Evolutionary conservation across 306 rosid species (phyloP).

Genomic region (Cucurbita ficifolia): DNA sequence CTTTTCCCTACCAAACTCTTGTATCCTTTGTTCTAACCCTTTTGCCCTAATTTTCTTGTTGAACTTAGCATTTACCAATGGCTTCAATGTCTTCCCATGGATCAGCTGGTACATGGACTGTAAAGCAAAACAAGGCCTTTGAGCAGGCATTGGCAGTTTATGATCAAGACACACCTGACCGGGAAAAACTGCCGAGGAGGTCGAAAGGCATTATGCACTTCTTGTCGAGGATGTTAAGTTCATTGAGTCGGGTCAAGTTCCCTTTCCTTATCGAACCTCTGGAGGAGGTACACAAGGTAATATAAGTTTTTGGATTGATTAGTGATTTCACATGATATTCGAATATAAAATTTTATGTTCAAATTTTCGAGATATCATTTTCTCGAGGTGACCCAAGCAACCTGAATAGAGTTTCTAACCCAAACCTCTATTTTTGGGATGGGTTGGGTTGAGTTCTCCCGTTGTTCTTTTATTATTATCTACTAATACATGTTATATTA

Average conservation of each 20-base stretch:
- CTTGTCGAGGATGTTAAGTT: conserved; percentile 2
- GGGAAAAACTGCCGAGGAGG: conserved; percentile 16
- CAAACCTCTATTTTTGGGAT: too few relatives aligned
- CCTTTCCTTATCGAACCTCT: not conserved
- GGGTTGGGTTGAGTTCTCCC: too few relatives aligned
- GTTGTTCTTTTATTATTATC: too few relatives aligned
- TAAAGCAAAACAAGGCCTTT: not conserved
- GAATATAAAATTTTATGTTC: not conserved
- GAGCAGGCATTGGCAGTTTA: conserved; percentile 21
- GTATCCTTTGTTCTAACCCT: not conserved
- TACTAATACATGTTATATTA: too few relatives aligned
- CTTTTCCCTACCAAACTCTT: not conserved
- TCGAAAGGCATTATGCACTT: not conserved
- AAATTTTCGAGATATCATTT: too few relatives aligned
- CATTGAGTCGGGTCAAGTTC: not conserved
- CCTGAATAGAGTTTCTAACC: too few relatives aligned
- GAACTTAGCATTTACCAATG: not conserved
- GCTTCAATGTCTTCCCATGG: conserved; percentile 2
- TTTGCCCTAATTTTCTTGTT: not conserved
- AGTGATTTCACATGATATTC: not conserved
- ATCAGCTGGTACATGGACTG: not conserved
- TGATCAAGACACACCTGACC: conserved; percentile 27
- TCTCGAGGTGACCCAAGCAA: too few relatives aligned
- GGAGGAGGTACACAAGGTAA: not conserved
- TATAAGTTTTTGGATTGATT: not conserved